Conservation (phyloP, 1,139 yeast species). For the Pichia sp. region DNA sequence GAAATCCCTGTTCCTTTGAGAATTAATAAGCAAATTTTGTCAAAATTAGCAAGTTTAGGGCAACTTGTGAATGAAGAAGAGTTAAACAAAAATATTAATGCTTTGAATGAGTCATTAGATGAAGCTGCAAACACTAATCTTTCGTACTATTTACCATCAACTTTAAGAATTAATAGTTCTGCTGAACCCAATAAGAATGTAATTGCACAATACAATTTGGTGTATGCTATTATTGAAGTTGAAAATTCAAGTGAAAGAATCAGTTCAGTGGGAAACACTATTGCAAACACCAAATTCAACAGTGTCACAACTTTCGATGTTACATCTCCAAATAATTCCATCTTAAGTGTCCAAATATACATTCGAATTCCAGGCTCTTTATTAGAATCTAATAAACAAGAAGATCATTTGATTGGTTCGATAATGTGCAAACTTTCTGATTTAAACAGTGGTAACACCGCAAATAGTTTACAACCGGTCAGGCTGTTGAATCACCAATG, state of each 20-base stretch:
- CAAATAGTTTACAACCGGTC: constrained; percentile 23
- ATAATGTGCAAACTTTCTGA: constrained; percentile 29
- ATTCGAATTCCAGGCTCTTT: constrained; percentile 68
- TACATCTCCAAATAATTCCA: constrained; percentile 44
- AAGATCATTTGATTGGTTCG: constrained; percentile 31
- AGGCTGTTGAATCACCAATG: constrained; percentile 46
- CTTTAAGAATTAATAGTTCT: constrained; percentile 43
- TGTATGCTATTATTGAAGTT: constrained; percentile 65
- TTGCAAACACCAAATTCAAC: constrained; percentile 66
- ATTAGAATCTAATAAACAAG: constrained; percentile 33
- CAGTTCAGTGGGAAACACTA: constrained; percentile 34
- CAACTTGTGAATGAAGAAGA: constrained; percentile 35
- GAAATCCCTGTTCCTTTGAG: constrained; percentile 47
- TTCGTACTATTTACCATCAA: constrained; percentile 55
- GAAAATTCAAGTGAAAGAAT: constrained; percentile 48
- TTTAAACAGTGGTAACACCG: constrained; percentile 25
- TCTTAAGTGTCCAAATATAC: constrained; percentile 62
- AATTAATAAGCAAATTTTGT: constrained; percentile 46
- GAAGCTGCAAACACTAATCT: constrained; percentile 28
- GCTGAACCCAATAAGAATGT: constrained; percentile 43
- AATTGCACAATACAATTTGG: constrained; percentile 33
- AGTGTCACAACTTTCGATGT: constrained; percentile 90
- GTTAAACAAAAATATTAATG: constrained; percentile 36
- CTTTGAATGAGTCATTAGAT: constrained; percentile 31
- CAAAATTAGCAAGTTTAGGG: constrained; percentile 41